Percentiles rank a stretch among this genome's conserved stretches.
Conservation (phyloP, 441 rosid genomes). For the Mallotus japonicus region DNA sequence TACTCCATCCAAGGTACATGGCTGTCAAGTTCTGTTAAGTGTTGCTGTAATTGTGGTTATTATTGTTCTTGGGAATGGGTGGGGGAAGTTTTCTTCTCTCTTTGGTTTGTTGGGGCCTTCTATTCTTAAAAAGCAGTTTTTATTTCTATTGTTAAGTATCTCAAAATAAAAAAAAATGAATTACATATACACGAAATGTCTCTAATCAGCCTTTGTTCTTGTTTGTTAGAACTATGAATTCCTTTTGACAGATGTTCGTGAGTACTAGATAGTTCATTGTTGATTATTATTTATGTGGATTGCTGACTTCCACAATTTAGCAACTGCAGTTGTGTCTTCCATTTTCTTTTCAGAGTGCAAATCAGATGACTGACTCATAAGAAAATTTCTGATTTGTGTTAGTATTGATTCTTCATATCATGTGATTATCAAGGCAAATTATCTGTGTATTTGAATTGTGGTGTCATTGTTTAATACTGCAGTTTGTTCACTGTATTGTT, state of each 20-base stretch:
- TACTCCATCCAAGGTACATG: slow-evolving; percentile 89
- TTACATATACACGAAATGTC: background rate
- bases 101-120: background rate
- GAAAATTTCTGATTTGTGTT: background rate
- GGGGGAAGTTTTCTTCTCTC: background rate
- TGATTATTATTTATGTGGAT: background rate
- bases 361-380: slow-evolving; percentile 2
- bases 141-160: too few species aligned
- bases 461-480: slow-evolving; percentile 30
- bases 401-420: background rate
- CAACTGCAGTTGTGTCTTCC: background rate
- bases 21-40: slow-evolving; percentile 2
- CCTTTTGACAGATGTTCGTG: background rate
- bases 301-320: background rate
- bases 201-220: background rate
- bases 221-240: background rate
- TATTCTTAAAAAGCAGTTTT: background rate
- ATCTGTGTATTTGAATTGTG: slow-evolving; percentile 18
- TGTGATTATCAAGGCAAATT: background rate
- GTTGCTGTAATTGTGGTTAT: background rate
- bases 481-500: slow-evolving; percentile 99
- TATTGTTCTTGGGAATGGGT: background rate
- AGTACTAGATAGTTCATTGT: background rate
- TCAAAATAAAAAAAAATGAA: background rate
- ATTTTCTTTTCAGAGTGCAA: background rate